phyloP scores from a whole-genome alignment of 2,329 filamentous ascomycete species.

The Mariannaea sp. region DNA sequence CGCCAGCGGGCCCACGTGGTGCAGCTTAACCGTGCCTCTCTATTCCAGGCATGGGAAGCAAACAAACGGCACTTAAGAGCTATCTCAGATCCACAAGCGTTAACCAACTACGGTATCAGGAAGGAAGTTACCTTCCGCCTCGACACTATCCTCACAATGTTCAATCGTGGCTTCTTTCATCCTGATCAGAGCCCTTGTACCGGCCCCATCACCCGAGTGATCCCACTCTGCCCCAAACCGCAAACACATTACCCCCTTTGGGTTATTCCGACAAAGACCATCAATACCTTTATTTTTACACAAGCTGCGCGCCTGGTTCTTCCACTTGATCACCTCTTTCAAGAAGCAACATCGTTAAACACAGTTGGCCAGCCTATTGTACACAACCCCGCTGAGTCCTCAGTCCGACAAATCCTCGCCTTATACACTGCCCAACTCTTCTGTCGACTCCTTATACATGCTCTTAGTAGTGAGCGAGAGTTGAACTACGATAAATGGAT shows the following conservation, averaged over 20 bases:
- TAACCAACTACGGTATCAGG: background rate
- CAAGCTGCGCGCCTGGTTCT: background rate
- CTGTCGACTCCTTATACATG: background rate
- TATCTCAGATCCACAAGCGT: background rate
- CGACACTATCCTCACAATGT: background rate
- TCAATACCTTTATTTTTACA: background rate
- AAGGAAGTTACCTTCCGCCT: background rate
- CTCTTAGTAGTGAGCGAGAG: background rate
- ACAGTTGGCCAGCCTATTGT: too few species aligned
- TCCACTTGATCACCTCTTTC: background rate
- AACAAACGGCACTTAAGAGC: conserved; percentile 14
- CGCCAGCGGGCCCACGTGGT: background rate
- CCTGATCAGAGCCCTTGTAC: background rate
- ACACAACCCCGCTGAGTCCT: too few species aligned
- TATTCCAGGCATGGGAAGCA: conserved; percentile 5
- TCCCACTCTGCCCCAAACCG: background rate
- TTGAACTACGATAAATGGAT: background rate
- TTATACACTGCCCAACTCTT: conserved; percentile 1
- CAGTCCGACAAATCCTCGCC: background rate
- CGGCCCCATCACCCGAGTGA: background rate
- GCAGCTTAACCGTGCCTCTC: background rate
- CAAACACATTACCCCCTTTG: background rate
- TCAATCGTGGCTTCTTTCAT: background rate
- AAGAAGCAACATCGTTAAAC: too few species aligned
- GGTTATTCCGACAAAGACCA: background rate